These are phyloP conservation scores for Neofusicoccum sp. DNA, from an alignment of 2,329 filamentous ascomycete genomes.

Conservation along the genomic window DNA sequence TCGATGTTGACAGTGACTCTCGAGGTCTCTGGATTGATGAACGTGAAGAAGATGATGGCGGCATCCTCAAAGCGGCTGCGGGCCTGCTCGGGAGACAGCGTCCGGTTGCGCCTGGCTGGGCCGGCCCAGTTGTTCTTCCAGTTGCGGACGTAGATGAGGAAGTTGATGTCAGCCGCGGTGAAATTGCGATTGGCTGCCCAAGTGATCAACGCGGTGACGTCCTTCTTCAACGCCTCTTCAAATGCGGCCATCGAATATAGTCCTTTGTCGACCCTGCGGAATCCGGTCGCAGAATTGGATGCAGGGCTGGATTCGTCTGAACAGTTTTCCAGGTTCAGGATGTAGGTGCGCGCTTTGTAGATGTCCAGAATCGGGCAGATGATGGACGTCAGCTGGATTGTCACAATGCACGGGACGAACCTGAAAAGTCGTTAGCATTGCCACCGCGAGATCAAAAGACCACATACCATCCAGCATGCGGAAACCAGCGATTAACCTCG, in stretches of 20 bases:
- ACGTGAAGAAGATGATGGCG: conserved; percentile 60
- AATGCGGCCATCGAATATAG: conserved; percentile 55
- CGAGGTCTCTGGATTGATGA: conserved; percentile 60
- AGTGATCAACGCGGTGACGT: conserved; percentile 59
- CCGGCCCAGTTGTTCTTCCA: conserved; percentile 50
- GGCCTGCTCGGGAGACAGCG: conserved; percentile 18
- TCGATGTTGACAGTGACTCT: conserved; percentile 68
- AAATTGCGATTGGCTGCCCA: conserved; percentile 67
- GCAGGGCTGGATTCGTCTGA: too few relatives aligned
- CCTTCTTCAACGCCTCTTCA: conserved; percentile 59
- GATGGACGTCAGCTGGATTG: conserved; percentile 63
- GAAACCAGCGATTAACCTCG: conserved; percentile 54
- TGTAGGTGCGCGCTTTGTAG: conserved; percentile 35
- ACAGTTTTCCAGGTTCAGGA: neutral
- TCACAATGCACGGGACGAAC: conserved; percentile 59
- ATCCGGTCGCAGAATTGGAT: neutral
- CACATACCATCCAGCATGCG: conserved; percentile 62
- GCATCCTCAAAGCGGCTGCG: conserved; percentile 56
- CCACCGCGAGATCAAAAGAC: too few relatives aligned
- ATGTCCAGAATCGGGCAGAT: conserved; percentile 63
- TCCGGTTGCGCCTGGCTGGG: conserved; percentile 21
- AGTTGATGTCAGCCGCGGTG: conserved; percentile 69
- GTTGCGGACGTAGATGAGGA: conserved; percentile 57
- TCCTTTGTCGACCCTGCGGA: neutral
- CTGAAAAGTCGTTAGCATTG: neutral